These are phyloP conservation scores for Phytophthora colocasiae DNA, from an alignment of 352 stramenopile species.

Conservation along the genomic window DNA sequence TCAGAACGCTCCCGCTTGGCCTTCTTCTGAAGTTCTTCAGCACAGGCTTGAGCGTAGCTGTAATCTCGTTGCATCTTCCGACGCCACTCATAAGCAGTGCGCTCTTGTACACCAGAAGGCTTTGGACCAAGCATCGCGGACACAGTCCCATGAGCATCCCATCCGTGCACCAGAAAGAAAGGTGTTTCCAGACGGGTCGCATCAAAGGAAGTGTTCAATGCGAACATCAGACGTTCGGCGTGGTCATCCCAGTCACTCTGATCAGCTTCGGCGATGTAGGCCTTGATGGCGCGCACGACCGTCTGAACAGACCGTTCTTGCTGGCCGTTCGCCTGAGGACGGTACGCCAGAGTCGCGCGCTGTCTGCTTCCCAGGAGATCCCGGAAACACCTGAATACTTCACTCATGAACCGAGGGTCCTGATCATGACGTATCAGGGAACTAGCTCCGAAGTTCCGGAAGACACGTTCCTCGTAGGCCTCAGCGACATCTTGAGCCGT, in stretches of 20 bases:
- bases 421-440: background rate
- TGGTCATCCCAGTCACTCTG: constrained; percentile 8
- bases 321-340: background rate
- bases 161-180: background rate
- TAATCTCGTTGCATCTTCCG: constrained; percentile 14
- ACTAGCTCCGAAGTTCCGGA: constrained; percentile 1
- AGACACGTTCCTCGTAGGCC: background rate
- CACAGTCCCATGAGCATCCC: background rate
- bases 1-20: no score
- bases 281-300: background rate
- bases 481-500: no score
- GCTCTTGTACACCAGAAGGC: background rate
- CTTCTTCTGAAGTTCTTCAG: no score
- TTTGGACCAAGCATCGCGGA: constrained; percentile 3
- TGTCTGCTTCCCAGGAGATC: background rate
- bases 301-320: background rate
- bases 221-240: background rate
- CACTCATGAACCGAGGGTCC: background rate
- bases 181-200: no score
- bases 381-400: background rate
- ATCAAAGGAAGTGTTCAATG: no score
- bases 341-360: background rate
- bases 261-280: background rate
- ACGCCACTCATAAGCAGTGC: constrained; percentile 8
- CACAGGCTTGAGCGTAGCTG: no score